A percentile compares a stretch with the other conserved stretches of the same genome.
Conservation (phyloP, 306 rosid genomes). For the Sphenostylis stenocarpa region DNA sequence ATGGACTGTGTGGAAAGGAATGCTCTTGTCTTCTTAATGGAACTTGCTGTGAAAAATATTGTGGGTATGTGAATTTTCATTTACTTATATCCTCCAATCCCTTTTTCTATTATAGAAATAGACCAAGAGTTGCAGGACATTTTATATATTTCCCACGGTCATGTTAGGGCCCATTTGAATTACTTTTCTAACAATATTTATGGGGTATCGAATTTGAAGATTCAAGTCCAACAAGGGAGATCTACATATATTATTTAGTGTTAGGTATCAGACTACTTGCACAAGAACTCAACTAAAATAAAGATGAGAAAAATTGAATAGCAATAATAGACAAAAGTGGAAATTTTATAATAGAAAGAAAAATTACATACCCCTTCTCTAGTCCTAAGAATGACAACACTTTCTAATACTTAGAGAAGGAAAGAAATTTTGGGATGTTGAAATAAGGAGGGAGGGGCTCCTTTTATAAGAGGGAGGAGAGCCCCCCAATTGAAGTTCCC, state of each 20-base stretch:
- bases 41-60: constrained; percentile 87
- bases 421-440: too few relatives aligned
- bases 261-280: too few relatives aligned
- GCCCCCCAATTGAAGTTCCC: too few relatives aligned
- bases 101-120: background rate
- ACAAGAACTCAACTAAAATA: too few relatives aligned
- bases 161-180: background rate
- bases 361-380: too few relatives aligned
- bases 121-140: background rate
- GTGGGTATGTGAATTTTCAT: constrained; percentile 60
- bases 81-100: background rate
- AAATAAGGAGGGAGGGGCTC: too few relatives aligned
- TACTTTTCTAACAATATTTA: background rate
- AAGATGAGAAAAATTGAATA: too few relatives aligned
- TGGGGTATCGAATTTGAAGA: background rate
- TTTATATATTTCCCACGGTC: constrained; percentile 26
- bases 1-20: constrained; percentile 69
- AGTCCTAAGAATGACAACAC: too few relatives aligned
- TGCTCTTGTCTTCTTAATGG: constrained; percentile 68
- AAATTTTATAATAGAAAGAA: too few relatives aligned
- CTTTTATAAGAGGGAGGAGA: too few relatives aligned
- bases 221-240: background rate
- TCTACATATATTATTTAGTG: background rate
- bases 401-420: too few relatives aligned
- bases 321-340: too few relatives aligned